phyloP scores from a whole-genome alignment of 306 rosid species.

The Ammopiptanthus mongolicus region DNA sequence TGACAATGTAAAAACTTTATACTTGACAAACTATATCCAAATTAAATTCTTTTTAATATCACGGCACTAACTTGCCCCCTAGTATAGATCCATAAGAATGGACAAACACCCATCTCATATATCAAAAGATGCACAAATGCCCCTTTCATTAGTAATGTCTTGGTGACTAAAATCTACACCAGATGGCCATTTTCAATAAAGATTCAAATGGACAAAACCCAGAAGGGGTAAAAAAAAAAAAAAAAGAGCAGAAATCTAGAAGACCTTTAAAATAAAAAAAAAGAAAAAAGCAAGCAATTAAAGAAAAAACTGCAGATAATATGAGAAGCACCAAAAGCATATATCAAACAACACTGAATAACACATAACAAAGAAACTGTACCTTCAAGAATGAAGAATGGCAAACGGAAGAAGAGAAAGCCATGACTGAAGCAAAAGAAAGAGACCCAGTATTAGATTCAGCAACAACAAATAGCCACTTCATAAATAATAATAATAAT shows the following conservation, averaged over 20 bases:
- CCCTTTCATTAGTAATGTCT: background rate
- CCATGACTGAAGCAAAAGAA: slow-evolving; percentile 45
- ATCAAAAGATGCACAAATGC: background rate
- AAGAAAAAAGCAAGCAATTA: background rate
- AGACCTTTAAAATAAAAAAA: background rate
- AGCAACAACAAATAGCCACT: slow-evolving; percentile 22
- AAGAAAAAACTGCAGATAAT: background rate
- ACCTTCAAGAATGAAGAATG: slow-evolving; percentile 59
- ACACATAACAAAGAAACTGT: background rate
- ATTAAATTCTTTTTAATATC: background rate
- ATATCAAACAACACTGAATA: background rate
- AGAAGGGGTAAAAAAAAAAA: background rate
- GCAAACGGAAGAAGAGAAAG: slow-evolving; percentile 43
- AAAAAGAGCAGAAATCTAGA: background rate
- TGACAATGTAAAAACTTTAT: no score
- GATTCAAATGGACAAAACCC: background rate
- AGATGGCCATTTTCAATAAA: background rate
- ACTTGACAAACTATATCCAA: no score
- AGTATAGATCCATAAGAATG: background rate
- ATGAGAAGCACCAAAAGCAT: background rate
- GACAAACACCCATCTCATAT: slow-evolving; percentile 8
- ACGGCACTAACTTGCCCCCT: background rate
- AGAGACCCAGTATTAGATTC: slow-evolving; percentile 13
- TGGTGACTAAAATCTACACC: background rate
- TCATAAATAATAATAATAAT: slow-evolving; percentile 15